These are phyloP conservation scores for Tephrocybe sp. DNA, from an alignment of 768 basidiomycete genomes.

Conservation along the genomic window DNA sequence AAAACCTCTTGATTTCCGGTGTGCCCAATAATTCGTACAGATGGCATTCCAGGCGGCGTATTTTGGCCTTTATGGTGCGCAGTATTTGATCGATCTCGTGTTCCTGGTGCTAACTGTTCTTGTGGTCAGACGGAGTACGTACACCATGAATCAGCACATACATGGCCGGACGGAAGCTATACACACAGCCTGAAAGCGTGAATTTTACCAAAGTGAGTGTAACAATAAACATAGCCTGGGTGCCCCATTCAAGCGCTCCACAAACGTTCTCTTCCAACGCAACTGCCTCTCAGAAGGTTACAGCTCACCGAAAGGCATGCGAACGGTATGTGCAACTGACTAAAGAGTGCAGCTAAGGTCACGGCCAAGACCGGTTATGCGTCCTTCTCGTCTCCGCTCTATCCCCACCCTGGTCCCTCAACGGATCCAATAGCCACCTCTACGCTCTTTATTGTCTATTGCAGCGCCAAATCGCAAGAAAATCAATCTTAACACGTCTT, in stretches of 20 bases:
- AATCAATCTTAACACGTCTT: slow-evolving; percentile 37
- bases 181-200: slow-evolving; percentile 82
- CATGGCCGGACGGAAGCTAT: slow-evolving; percentile 97
- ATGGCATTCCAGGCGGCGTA: too few species aligned
- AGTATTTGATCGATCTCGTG: neutral
- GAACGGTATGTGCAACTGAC: slow-evolving; percentile 83
- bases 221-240: neutral
- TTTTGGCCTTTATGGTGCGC: slow-evolving; percentile 78
- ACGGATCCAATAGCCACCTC: slow-evolving; percentile 62
- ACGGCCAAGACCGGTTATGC: slow-evolving; percentile 85
- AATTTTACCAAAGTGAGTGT: slow-evolving; percentile 70
- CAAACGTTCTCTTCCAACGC: slow-evolving; percentile 91
- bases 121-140: slow-evolving; percentile 83
- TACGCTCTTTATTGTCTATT: slow-evolving; percentile 94
- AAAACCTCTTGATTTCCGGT: too few species aligned
- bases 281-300: slow-evolving; percentile 64
- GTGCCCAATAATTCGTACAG: too few species aligned
- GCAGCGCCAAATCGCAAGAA: slow-evolving; percentile 70
- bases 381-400: neutral
- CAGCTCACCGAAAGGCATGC: slow-evolving; percentile 78
- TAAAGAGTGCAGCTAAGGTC: slow-evolving; percentile 85
- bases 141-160: slow-evolving; percentile 94
- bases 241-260: neutral
- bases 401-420: neutral
- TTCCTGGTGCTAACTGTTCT: neutral